Base-by-base conservation (phyloP, 2,329 filamentous ascomycete genomes). In the Fusarium decemcellulare region DNA sequence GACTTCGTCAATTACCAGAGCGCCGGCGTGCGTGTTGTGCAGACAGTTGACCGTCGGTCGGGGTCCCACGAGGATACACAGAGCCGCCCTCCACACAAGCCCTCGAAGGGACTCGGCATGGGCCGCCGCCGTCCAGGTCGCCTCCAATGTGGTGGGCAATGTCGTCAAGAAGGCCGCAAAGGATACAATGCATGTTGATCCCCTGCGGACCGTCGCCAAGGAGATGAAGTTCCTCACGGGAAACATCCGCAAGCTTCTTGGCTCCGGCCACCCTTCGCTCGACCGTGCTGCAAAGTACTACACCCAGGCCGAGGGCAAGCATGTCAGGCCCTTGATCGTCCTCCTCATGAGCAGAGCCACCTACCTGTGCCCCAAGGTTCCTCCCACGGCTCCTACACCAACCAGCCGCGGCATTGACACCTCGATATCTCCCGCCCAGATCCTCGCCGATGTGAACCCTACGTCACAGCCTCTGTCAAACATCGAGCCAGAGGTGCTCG, bases 271-370 rank as follows among this genome's bases (percentile, higher is more conserved):
- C 78, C 96, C 96, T 1, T 94, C 95, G 47, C 88, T 99, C 64
- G 96, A 98, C 78, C 95, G 93, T 43, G 95, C 95, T 30, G 94
- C 96, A 55, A 99, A 99, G 82, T 99, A 99, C 85, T 99, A 99
- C 81, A 97, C 96, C 23, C 93, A 95, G 76, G 93, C 93, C 63
- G 94, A 98, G 85, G 96, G 96, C 68, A 99, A 99, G 84, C 96
- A 98, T 81, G 91, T 99, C 73, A 91, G 96, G 72, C 96, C 96
- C 32, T 89, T 98, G 80, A 92, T 99, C 65, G 95, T 99, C 32
- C 88, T 99, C 67, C 90, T 99, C 75, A 98, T 99, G 95, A 95
- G 95, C 67, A 90, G 95, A 78, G 96, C 96, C 6, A 98, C 95
- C 2, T 90, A 94, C n/a, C 83, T 94, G 58, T 86, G 92, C 86